phyloP scores from a whole-genome alignment of 2,329 filamentous ascomycete genomes.

The Atkinsonella hypoxylon region DNA sequence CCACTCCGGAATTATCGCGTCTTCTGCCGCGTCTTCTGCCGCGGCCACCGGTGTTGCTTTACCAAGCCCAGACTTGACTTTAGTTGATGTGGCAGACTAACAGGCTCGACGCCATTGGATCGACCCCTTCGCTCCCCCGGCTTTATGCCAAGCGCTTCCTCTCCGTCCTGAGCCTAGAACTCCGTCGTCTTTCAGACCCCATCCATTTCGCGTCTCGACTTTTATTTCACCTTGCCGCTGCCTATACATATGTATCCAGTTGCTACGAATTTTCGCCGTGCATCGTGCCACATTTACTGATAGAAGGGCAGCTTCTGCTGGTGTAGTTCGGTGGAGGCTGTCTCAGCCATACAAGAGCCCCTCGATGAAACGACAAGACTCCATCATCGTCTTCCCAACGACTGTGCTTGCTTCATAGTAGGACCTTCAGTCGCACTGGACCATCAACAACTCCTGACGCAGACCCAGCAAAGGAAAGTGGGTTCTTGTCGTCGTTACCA shows the following conservation, averaged over 20 bases:
- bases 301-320: neutral
- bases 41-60: neutral
- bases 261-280: neutral
- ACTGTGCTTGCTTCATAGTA: constrained; percentile 7
- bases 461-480: constrained; percentile 6
- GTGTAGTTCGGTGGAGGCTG: constrained; percentile 7
- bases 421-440: constrained; percentile 1
- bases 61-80: too few species aligned
- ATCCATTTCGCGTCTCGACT: neutral
- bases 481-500: constrained; percentile 5
- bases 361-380: constrained; percentile 15
- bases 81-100: neutral
- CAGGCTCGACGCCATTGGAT: neutral
- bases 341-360: constrained; percentile 9
- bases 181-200: neutral
- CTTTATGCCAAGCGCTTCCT: neutral
- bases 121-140: neutral
- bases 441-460: constrained; percentile 6
- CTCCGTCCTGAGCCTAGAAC: neutral
- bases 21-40: neutral
- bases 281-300: neutral
- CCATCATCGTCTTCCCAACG: constrained; percentile 9
- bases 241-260: too few species aligned
- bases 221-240: neutral
- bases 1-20: neutral